phyloP scores from a whole-genome alignment of 2,329 filamentous ascomycete species.

The Sarocladium strictum region DNA sequence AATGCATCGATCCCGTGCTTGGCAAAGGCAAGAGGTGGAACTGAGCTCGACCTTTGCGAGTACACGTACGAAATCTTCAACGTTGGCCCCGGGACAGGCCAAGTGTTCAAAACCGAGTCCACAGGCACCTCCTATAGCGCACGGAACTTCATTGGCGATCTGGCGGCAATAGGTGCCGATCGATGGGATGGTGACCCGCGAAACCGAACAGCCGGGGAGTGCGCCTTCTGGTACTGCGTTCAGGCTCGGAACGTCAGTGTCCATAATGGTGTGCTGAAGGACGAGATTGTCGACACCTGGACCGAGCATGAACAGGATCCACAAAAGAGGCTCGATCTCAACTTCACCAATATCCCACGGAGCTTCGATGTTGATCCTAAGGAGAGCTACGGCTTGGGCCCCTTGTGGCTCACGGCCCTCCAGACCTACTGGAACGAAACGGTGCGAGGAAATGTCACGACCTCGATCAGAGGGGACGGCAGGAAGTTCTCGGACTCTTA shows the following conservation, averaged over 20 bases:
- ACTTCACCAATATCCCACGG: neutral
- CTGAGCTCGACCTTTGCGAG: too few species aligned
- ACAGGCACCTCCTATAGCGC: too few species aligned
- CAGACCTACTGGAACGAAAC: neutral
- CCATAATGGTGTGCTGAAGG: neutral
- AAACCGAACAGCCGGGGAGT: neutral
- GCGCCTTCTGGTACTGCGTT: neutral
- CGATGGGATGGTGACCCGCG: neutral
- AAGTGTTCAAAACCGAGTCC: too few species aligned
- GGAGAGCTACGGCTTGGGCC: neutral
- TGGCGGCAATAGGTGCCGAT: neutral
- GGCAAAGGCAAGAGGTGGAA: neutral
- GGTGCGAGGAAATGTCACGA: neutral
- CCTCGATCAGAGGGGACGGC: neutral
- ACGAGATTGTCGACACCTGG: neutral
- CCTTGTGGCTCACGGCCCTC: neutral
- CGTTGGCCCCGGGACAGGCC: too few species aligned
- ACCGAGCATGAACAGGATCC: neutral
- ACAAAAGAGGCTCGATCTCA: neutral
- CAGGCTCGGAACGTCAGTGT: neutral
- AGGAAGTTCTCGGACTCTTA: too few species aligned
- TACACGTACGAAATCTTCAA: too few species aligned
- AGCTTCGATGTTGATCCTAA: neutral
- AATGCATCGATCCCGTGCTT: neutral
- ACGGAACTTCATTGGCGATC: neutral